Base-by-base conservation (phyloP, 2,329 filamentous ascomycete genomes). In the Penicillium brevicompactum region DNA sequence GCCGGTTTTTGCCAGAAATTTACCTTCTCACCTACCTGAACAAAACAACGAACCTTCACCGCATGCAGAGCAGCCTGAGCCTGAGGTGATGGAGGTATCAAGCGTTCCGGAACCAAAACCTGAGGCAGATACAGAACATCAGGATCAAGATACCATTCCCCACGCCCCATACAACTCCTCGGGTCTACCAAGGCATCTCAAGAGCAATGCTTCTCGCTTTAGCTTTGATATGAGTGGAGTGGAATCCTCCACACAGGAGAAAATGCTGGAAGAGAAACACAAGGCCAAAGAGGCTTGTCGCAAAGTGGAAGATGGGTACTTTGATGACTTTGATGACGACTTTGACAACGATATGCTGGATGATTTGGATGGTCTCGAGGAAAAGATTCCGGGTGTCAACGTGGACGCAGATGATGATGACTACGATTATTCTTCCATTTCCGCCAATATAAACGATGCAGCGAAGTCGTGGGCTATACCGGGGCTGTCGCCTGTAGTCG, bases 171-270 rank as follows among this genome's bases (percentile, higher is more conserved):
- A 66, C 40, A 63, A 65, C 41, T 62, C 67, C 30, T 60, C 71
- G 4, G 72, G 72, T 5, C 57, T 80, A 34, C 78, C 78, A 2
- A 77, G 73, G 55, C 78, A 79, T 61, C 69, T 80, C 51, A 79
- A 74, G 53, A 87, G 84, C 63, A 84, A 81, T 67, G 82, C 84
- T 1, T 87, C 84, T 2, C 76, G 85, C 9, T 88, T 88, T 65
- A 87, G 85, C 61, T 88, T 88, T 61, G 85, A 88, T 58, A 81
- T 87, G 63, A 80, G 78, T 5, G 81, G 80, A 14, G 77, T 78
- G 9, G 84, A 83, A 51, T 85, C 84, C 5, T 78, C 81, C 4
- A 77, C 78, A 0, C 84, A 88, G 65, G 85, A 88, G 64, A 82
- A 81, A 59, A 71, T 86, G 6, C 71, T 88, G 32, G 85, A 88